A percentile compares a stretch with the other conserved stretches of the same genome.
phyloP scores from a whole-genome alignment of 257 asterid genomes.

The Schizonepeta tenuifolia region DNA sequence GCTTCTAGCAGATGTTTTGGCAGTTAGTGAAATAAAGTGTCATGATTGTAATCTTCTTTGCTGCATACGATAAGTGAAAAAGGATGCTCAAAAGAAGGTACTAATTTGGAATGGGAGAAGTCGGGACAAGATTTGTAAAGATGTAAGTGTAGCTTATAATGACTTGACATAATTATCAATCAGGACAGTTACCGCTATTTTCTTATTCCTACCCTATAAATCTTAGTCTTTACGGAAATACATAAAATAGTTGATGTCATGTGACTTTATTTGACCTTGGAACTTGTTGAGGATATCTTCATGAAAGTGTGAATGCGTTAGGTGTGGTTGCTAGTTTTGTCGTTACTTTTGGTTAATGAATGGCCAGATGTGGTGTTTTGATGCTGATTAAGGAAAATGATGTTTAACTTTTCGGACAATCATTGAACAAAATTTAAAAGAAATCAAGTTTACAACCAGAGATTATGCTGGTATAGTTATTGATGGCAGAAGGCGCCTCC shows the following conservation, averaged over 20 bases:
- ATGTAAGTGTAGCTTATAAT: background rate
- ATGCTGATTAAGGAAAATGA: background rate
- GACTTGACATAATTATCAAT: background rate
- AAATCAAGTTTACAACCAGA: background rate
- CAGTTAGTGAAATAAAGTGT: constrained; percentile 12
- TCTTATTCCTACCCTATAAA: too few species aligned
- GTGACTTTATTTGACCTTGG: too few species aligned
- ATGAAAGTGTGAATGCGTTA: too few species aligned
- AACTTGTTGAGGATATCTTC: too few species aligned
- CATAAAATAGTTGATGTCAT: too few species aligned
- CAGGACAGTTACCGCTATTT: too few species aligned
- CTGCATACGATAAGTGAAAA: background rate
- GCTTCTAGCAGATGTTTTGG: background rate
- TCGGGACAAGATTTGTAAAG: background rate
- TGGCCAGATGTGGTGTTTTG: background rate
- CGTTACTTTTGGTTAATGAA: too few species aligned
- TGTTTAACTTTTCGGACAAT: too few species aligned
- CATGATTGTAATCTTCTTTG: background rate
- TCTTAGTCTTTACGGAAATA: too few species aligned
- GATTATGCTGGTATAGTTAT: background rate
- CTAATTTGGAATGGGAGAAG: background rate
- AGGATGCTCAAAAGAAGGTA: too few species aligned
- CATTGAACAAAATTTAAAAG: too few species aligned
- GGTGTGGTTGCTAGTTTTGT: too few species aligned
- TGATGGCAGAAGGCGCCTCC: background rate